Evolutionary conservation across 495 filamentous ascomycete species (phyloP).

Genomic region (Neurospora sp.): DNA sequence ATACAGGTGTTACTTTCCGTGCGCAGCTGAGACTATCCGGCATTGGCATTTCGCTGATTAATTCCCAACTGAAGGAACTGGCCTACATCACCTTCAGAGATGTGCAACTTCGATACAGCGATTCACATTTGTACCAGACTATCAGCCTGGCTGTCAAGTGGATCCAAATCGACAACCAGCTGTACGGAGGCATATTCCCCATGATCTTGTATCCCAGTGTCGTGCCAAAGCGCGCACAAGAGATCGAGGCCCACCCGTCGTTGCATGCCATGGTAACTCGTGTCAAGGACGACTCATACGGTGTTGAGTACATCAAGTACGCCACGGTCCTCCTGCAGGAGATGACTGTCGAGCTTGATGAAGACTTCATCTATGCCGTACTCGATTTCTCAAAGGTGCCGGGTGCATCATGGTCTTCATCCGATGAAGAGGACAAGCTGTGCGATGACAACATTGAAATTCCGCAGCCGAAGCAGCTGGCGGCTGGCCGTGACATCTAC

Average conservation of each 20-base stretch:
- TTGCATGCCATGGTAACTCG: slow-evolving; percentile 83
- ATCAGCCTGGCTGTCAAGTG: slow-evolving; percentile 85
- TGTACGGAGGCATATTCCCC: slow-evolving; percentile 96
- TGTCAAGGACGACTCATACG: slow-evolving; percentile 97
- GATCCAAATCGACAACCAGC: slow-evolving; percentile 98
- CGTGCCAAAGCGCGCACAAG: slow-evolving; percentile 95
- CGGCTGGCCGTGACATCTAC: slow-evolving; percentile 85
- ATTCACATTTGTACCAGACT: slow-evolving; percentile 88
- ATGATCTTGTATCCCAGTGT: slow-evolving; percentile 96
- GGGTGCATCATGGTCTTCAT: slow-evolving; percentile 82
- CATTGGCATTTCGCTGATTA: slow-evolving; percentile 88
- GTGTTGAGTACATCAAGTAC: slow-evolving; percentile 97
- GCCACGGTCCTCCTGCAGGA: slow-evolving; percentile 88
- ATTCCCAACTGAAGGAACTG: slow-evolving; percentile 80
- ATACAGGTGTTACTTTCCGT: slow-evolving; percentile 78
- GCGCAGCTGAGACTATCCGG: slow-evolving; percentile 81
- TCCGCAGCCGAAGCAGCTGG: slow-evolving; percentile 78
- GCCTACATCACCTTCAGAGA: slow-evolving; percentile 92
- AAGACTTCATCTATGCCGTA: slow-evolving; percentile 94
- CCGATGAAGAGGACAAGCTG: slow-evolving; percentile 67
- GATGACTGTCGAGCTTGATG: slow-evolving; percentile 96
- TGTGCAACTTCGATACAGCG: slow-evolving; percentile 80
- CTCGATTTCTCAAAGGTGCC: slow-evolving; percentile 92
- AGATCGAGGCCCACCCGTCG: slow-evolving; percentile 93
- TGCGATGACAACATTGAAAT: slow-evolving; percentile 86